A percentile compares a stretch with the other conserved stretches of the same genome.
These are phyloP conservation scores for Cynara cardunculus DNA, from an alignment of 129 eudicot genomes.

Conservation along the genomic window DNA sequence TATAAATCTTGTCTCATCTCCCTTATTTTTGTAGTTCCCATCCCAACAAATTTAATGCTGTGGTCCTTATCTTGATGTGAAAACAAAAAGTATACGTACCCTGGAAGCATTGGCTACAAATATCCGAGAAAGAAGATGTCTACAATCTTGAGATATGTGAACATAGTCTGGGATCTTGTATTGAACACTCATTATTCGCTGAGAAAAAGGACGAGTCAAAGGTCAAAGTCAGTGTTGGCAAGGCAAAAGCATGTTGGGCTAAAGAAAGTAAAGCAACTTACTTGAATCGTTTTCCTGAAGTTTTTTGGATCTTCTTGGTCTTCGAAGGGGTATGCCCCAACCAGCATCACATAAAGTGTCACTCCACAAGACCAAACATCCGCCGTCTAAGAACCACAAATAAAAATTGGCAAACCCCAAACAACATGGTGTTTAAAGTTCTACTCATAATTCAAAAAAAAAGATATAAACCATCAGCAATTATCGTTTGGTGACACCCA, in stretches of 20 bases:
- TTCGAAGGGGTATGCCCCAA: slow-evolving; percentile 96
- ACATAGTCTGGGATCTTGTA: slow-evolving; percentile 95
- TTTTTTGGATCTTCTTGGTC: slow-evolving; percentile 96
- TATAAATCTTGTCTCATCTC: not conserved
- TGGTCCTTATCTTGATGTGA: no score
- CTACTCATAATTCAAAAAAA: slow-evolving; percentile 5
- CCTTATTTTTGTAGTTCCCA: no score
- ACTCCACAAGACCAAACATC: slow-evolving; percentile 99
- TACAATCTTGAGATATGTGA: slow-evolving; percentile 90
- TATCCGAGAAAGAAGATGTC: slow-evolving; percentile 84
- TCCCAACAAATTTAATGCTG: no score
- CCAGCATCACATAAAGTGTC: slow-evolving; percentile 92
- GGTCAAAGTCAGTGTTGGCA: not conserved
- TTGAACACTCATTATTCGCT: slow-evolving; percentile 82
- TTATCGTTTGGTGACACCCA: not conserved
- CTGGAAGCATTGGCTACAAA: slow-evolving; percentile 67
- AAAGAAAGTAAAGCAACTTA: slow-evolving; percentile 19
- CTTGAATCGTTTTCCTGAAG: slow-evolving; percentile 90
- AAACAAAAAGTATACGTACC: slow-evolving; percentile 37
- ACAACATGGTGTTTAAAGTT: slow-evolving; percentile 1
- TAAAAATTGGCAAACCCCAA: slow-evolving; percentile 7
- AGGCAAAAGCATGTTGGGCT: not conserved
- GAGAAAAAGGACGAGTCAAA: slow-evolving; percentile 10
- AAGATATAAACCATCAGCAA: not conserved
- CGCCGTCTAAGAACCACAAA: slow-evolving; percentile 48